Conservation (phyloP, 177 flowering plant genomes). For the Vitis hybrid region DNA sequence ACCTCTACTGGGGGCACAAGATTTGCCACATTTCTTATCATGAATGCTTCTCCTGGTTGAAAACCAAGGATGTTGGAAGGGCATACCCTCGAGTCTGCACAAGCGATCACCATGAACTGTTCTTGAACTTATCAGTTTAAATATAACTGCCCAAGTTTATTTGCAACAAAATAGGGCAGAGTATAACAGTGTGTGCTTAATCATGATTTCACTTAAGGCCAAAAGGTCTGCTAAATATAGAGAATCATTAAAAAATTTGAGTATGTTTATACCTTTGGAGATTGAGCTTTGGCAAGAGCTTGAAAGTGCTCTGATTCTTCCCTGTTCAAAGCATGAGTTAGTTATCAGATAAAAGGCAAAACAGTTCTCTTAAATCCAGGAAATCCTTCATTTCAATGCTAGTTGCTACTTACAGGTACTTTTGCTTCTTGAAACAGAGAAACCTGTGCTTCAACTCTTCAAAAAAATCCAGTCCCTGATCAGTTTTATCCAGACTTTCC, state of each 20-base stretch:
- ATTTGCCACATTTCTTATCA: slow-evolving; percentile 42
- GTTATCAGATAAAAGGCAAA: background rate
- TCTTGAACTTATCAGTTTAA: slow-evolving; percentile 18
- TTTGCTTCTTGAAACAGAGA: slow-evolving; percentile 30
- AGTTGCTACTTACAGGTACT: slow-evolving; percentile 26
- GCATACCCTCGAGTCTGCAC: slow-evolving; percentile 50
- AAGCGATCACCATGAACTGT: slow-evolving; percentile 47
- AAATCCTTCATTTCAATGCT: background rate
- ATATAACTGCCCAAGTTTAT: background rate
- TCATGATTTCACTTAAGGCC: too few relatives aligned
- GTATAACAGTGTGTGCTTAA: too few relatives aligned
- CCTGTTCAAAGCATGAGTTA: slow-evolving; percentile 16
- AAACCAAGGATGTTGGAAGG: slow-evolving; percentile 43
- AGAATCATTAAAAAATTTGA: background rate
- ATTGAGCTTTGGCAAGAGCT: slow-evolving; percentile 25
- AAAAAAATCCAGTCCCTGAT: slow-evolving; percentile 13
- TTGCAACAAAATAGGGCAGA: background rate
- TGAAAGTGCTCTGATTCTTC: slow-evolving; percentile 28
- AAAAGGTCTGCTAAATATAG: too few relatives aligned
- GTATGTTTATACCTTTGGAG: slow-evolving; percentile 28
- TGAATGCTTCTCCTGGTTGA: slow-evolving; percentile 49
- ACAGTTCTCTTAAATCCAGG: background rate
- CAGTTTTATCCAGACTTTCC: slow-evolving; percentile 5
- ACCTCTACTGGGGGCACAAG: slow-evolving; percentile 42
- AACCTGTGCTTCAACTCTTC: slow-evolving; percentile 29